Conservation (phyloP, 768 basidiomycete species). For the Hypsizygus marmoreus region DNA sequence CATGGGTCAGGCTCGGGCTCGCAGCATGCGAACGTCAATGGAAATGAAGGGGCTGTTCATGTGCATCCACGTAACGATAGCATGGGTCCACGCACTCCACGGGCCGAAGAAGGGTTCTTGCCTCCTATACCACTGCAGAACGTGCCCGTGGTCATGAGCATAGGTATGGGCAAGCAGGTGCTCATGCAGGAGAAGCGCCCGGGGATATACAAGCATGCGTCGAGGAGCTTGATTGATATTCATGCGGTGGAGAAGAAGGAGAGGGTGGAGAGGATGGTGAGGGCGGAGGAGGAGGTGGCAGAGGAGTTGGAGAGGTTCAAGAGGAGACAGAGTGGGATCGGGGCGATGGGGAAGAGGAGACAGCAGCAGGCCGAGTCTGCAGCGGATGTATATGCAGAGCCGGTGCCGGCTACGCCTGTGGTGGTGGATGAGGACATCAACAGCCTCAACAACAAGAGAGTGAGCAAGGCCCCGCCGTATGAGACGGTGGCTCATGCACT, state of each 20-base stretch:
- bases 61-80: not conserved
- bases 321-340: slow-evolving; percentile 18
- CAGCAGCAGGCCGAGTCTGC: slow-evolving; percentile 3
- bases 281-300: slow-evolving; percentile 26
- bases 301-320: slow-evolving; percentile 7
- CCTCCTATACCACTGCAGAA: too few species aligned
- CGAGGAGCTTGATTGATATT: slow-evolving; percentile 67
- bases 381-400: not conserved
- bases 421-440: slow-evolving; percentile 13
- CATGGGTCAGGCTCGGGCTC: too few species aligned
- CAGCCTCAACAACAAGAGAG: slow-evolving; percentile 28
- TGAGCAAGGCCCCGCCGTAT: slow-evolving; percentile 35
- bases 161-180: slow-evolving; percentile 9
- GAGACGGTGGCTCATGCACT: slow-evolving; percentile 42
- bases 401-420: slow-evolving; percentile 1
- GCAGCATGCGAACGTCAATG: slow-evolving; percentile 1
- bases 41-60: slow-evolving; percentile 4
- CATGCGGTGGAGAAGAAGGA: slow-evolving; percentile 32
- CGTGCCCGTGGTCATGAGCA: too few species aligned
- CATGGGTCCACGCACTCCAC: not conserved
- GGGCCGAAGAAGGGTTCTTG: too few species aligned
- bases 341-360: slow-evolving; percentile 8
- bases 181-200: slow-evolving; percentile 27
- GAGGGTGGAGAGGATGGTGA: slow-evolving; percentile 30
- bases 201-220: slow-evolving; percentile 58